phyloP scores from a whole-genome alignment of 208 protist genomes.

The Polymyxa betae region DNA sequence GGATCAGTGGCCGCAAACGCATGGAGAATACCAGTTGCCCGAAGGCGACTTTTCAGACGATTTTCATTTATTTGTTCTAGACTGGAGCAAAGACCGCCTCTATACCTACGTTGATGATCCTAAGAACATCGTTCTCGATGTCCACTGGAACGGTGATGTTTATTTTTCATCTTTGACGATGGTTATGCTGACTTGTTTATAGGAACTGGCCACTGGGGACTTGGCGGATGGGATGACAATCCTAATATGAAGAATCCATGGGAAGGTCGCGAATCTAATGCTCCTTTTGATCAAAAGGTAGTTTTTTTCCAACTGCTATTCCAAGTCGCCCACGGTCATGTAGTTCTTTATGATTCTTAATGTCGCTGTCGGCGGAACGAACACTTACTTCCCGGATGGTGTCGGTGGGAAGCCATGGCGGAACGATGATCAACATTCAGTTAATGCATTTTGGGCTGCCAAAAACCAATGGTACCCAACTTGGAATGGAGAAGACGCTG shows the following conservation, averaged over 20 bases:
- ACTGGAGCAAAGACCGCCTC: slow-evolving; percentile 50
- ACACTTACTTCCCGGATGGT: slow-evolving; percentile 51
- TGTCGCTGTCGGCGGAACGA: slow-evolving; percentile 62
- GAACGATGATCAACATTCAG: background rate
- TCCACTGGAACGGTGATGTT: slow-evolving; percentile 49
- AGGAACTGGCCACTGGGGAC: background rate
- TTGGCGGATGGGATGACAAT: background rate
- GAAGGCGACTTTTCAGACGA: slow-evolving; percentile 50
- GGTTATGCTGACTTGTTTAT: slow-evolving; percentile 11
- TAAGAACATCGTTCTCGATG: slow-evolving; percentile 49
- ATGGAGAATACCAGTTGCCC: background rate
- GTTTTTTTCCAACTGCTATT: background rate
- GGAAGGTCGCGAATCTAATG: slow-evolving; percentile 11
- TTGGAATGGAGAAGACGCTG: slow-evolving; percentile 36
- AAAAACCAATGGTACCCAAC: background rate
- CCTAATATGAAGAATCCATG: slow-evolving; percentile 60
- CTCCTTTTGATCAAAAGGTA: slow-evolving; percentile 62
- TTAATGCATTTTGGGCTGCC: slow-evolving; percentile 48
- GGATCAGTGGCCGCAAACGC: slow-evolving; percentile 24
- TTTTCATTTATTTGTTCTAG: slow-evolving; percentile 62
- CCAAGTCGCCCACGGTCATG: too few relatives aligned
- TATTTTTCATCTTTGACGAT: background rate
- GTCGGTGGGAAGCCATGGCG: slow-evolving; percentile 31
- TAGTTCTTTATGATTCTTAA: slow-evolving; percentile 65
- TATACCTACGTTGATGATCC: slow-evolving; percentile 61